phyloP scores from a whole-genome alignment of 306 rosid genomes.

The Leucaena leucocephala region DNA sequence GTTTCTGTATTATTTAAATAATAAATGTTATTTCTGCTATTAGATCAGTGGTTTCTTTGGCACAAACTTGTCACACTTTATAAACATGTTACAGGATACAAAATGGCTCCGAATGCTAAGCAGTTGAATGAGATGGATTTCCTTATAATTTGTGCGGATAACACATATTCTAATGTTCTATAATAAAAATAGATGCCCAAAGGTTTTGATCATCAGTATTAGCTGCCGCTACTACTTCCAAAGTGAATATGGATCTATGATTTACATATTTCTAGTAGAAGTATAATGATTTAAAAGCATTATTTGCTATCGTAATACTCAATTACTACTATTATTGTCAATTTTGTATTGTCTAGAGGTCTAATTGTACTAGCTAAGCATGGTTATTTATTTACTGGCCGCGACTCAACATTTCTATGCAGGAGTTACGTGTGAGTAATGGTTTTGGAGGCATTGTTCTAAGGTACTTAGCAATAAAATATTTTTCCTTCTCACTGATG shows the following conservation, averaged over 20 bases:
- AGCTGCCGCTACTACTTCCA: not conserved
- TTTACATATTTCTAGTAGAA: too few relatives aligned
- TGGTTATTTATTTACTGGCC: conserved; percentile 9
- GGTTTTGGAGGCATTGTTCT: conserved; percentile 93
- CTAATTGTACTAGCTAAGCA: conserved; percentile 24
- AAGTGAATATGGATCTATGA: not conserved
- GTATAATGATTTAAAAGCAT: not conserved
- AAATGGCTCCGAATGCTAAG: conserved; percentile 3
- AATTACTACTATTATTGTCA: conserved; percentile 11
- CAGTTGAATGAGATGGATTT: not conserved
- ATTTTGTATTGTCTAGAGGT: conserved; percentile 15
- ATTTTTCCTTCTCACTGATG: conserved; percentile 7
- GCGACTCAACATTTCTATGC: conserved; percentile 51
- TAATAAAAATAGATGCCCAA: not conserved
- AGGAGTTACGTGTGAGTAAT: conserved; percentile 87
- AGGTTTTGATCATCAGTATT: not conserved
- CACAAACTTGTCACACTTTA: too few relatives aligned
- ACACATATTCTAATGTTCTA: conserved; percentile 10
- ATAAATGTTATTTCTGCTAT: too few relatives aligned
- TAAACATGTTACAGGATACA: too few relatives aligned
- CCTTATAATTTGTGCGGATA: not conserved
- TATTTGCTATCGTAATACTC: not conserved
- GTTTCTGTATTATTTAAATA: not conserved
- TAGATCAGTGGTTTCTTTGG: too few relatives aligned
- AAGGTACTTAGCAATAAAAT: conserved; percentile 54